Evolutionary conservation across 1,284 basidiomycete genomes (phyloP), one percentile per base, ranked within the genome.

Genomic region (Chalciporus sp.): DNA sequence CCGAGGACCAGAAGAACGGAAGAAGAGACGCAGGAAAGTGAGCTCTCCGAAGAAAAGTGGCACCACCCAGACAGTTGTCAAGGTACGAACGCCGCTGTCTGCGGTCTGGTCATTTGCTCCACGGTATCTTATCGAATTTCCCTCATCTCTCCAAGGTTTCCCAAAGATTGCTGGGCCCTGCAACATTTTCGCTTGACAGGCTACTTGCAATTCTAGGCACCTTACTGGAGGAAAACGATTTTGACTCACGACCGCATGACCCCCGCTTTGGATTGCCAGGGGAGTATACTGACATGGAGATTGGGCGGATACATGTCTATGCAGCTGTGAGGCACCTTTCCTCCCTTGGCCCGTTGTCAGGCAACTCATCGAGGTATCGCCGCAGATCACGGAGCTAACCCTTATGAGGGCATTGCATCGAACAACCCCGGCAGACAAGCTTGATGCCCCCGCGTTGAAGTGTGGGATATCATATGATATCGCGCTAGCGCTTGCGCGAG

Each of bases 161-260:
- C 0, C 92, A 94, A 69, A 78, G 87, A 20, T 79, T 95, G 6
- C 73, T 91, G 5, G 94, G 95, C 0, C 95, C 95, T 1, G 78
- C 82, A 44, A 71, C 89, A 0, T 96, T 96, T 67, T 83, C 90
- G 0, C 72, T 96, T 1, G 95, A 97, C 66, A 76, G 95, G 19
- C 72, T 97, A 48, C 68, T 94, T 1, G 92, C 93, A 0, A 89
- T 97, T 51, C 81, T 95, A 7, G 92, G 92, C 2, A 82, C 87
- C 0, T 73, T 98, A 8, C 73, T 95, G 35, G 88, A 92, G 53
- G 94, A 96, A 68, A 86, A 94, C 58, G 92, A 90, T 56, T 77
- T 75, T 0, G 83, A 86, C 12, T 69, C 66, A 7, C 73, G 83
- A 11, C 72, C 65, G 12, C 72, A 74, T 23, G 78, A 70, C 44